A percentile compares a stretch with the other conserved stretches of the same genome.
Evolutionary conservation across 352 stramenopile genomes (phyloP).

Genomic region (Phytophthora pistaciae): DNA sequence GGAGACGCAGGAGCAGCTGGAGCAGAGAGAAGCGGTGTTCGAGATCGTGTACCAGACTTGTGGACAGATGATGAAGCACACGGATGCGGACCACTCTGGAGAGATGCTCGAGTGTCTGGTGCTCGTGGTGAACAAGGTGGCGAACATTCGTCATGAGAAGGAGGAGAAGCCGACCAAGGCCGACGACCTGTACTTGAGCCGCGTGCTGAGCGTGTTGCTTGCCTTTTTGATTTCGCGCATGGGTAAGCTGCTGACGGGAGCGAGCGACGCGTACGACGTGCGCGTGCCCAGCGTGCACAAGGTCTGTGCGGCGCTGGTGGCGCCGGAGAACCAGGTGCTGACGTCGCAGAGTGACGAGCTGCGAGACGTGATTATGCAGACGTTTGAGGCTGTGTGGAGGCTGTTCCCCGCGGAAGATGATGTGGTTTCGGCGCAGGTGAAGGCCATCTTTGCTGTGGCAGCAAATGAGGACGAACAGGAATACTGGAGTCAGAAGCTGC

Average conservation of each 20-base stretch:
- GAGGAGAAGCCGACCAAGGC: slow-evolving; percentile 33
- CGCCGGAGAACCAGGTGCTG: slow-evolving; percentile 50
- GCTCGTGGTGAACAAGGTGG: slow-evolving; percentile 66
- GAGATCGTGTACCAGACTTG: slow-evolving; percentile 78
- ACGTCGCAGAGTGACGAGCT: slow-evolving; percentile 44
- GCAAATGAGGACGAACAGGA: slow-evolving; percentile 21
- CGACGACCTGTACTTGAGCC: slow-evolving; percentile 74
- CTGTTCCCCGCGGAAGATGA: slow-evolving; percentile 57
- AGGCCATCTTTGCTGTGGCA: slow-evolving; percentile 54
- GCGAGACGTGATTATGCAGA: slow-evolving; percentile 53
- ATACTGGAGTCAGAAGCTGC: slow-evolving; percentile 64
- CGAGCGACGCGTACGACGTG: slow-evolving; percentile 38
- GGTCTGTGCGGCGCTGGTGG: slow-evolving; percentile 52
- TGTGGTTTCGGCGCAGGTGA: slow-evolving; percentile 49
- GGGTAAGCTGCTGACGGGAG: slow-evolving; percentile 56
- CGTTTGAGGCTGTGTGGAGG: slow-evolving; percentile 75
- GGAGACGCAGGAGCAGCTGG: slow-evolving; percentile 20
- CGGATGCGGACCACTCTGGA: slow-evolving; percentile 63
- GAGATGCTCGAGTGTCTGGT: slow-evolving; percentile 79
- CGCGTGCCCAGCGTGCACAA: slow-evolving; percentile 57
- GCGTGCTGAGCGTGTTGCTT: slow-evolving; percentile 67
- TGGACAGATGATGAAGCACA: slow-evolving; percentile 82
- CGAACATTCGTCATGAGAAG: slow-evolving; percentile 33
- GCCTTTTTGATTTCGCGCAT: slow-evolving; percentile 66
- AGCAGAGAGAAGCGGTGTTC: slow-evolving; percentile 53